Conservation (phyloP, 2,329 filamentous ascomycete genomes). For the Bipolaris cookei region DNA sequence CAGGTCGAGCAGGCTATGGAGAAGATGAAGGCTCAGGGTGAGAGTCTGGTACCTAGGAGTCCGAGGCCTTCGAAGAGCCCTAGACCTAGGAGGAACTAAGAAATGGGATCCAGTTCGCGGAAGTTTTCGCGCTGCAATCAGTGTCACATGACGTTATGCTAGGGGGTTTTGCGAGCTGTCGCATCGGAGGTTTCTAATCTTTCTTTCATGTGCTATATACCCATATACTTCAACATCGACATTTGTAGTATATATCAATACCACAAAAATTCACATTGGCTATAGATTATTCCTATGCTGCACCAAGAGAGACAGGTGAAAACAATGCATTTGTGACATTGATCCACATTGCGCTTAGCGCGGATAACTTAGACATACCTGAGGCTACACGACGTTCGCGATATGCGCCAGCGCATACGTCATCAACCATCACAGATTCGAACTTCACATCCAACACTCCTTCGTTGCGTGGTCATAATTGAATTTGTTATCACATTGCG, state of each 20-base stretch:
- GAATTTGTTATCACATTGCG: too few species aligned
- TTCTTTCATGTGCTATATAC: conserved; percentile 11
- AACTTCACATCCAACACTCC: not conserved
- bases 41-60: conserved; percentile 57
- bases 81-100: conserved; percentile 16
- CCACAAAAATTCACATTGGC: not conserved
- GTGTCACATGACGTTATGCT: not conserved
- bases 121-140: not conserved
- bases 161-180: not conserved
- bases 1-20: conserved; percentile 58
- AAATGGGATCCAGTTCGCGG: not conserved
- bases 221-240: conserved; percentile 5
- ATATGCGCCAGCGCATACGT: not conserved
- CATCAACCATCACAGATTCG: not conserved
- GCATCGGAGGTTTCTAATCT: not conserved
- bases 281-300: not conserved
- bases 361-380: not conserved
- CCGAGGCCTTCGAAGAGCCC: conserved; percentile 40
- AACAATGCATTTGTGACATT: not conserved
- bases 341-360: not conserved
- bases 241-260: not conserved
- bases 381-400: not conserved
- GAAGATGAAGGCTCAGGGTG: conserved; percentile 62
- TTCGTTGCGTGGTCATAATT: not conserved
- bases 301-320: not conserved